Percentiles rank a stretch among this genome's conserved stretches.
Evolutionary conservation across 192 early-diverging fungal genomes (phyloP).

Genomic region (Haplosporangium gracile): DNA sequence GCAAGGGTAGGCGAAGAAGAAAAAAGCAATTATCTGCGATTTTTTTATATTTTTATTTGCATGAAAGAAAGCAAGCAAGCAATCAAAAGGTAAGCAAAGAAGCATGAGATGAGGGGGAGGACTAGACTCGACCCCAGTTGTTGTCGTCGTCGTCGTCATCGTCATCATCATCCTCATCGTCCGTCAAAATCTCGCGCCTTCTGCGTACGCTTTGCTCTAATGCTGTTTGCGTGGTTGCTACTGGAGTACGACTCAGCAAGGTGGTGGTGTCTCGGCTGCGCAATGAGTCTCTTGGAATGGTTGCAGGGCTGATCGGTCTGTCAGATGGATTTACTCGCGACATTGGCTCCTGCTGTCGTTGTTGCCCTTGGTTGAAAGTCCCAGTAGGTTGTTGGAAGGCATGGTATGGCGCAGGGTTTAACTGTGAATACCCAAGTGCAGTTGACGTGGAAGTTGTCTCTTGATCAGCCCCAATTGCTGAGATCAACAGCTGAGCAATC

Average conservation of each 20-base stretch:
- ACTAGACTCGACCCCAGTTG: neutral
- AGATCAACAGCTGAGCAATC: conserved; percentile 44
- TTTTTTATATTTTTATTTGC: neutral
- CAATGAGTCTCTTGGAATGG: neutral
- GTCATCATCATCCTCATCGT: neutral
- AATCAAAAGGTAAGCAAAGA: neutral
- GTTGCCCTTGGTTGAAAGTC: neutral
- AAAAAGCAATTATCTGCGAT: too few relatives aligned
- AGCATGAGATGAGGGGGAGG: neutral
- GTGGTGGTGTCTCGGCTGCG: neutral
- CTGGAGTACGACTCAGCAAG: neutral
- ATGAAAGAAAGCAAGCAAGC: neutral
- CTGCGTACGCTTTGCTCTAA: neutral
- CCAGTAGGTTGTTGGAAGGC: neutral
- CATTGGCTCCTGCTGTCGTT: neutral
- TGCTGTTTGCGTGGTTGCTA: neutral
- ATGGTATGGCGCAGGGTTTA: neutral
- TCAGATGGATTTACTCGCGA: neutral
- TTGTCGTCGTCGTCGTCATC: neutral
- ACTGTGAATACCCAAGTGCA: neutral
- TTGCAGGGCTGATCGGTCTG: neutral
- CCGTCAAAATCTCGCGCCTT: neutral
- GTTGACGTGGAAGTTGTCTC: neutral
- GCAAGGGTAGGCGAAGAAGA: neutral
- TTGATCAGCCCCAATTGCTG: conserved; percentile 31